These are phyloP conservation scores for Nicotiana tabacum DNA, from an alignment of 257 asterid species.

Conservation along the genomic window DNA sequence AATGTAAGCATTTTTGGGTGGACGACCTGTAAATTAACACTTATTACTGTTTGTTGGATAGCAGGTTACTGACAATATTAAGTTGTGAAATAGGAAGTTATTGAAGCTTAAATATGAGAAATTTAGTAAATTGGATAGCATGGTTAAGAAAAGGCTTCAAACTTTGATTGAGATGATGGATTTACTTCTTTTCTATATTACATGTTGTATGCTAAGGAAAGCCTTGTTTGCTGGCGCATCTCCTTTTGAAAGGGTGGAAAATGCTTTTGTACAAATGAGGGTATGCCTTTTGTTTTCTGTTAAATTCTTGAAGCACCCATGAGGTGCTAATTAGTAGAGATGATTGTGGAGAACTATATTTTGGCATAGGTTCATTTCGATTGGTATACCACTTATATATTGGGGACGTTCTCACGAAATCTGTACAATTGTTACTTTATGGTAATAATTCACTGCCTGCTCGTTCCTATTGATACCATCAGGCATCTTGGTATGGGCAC, in stretches of 20 bases:
- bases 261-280: background rate
- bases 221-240: constrained; percentile 2
- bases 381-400: background rate
- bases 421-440: background rate
- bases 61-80: background rate
- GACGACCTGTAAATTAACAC: too few relatives aligned
- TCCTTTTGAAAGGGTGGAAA: constrained; percentile 4
- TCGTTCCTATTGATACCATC: background rate
- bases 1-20: too few relatives aligned
- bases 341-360: background rate
- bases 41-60: background rate
- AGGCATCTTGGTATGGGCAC: background rate
- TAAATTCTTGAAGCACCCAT: background rate
- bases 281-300: background rate
- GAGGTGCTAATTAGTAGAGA: background rate
- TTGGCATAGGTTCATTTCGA: background rate
- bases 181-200: background rate
- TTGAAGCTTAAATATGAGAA: constrained; percentile 3
- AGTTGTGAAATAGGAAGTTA: background rate
- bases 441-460: background rate
- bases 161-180: background rate
- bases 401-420: background rate
- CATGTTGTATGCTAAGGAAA: background rate
- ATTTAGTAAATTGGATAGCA: background rate
- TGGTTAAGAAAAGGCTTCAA: background rate